These are phyloP conservation scores for Ormosia emarginata DNA, from an alignment of 306 rosid species.

Conservation along the genomic window DNA sequence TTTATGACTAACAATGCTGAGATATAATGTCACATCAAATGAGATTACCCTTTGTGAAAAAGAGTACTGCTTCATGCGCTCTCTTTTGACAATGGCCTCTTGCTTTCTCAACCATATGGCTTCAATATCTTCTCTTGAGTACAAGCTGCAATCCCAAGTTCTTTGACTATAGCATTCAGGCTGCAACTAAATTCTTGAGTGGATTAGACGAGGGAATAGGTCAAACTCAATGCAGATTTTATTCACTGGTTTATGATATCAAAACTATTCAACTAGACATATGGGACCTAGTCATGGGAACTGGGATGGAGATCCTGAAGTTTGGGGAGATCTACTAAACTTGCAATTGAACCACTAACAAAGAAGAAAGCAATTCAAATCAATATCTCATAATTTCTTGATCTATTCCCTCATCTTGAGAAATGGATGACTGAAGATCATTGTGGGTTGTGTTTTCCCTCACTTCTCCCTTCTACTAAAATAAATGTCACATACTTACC, in stretches of 20 bases:
- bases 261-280: not conserved
- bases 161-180: slow-evolving; percentile 42
- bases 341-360: not conserved
- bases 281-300: not conserved
- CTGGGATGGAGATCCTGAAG: not conserved
- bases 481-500: slow-evolving; percentile 24
- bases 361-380: not conserved
- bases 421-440: not conserved
- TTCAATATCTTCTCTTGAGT: slow-evolving; percentile 57
- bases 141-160: slow-evolving; percentile 62
- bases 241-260: not conserved
- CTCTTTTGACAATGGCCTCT: slow-evolving; percentile 68
- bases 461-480: not conserved
- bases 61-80: slow-evolving; percentile 78
- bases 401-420: not conserved
- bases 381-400: not conserved
- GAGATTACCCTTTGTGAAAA: slow-evolving; percentile 67
- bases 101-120: slow-evolving; percentile 53
- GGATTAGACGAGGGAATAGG: not conserved
- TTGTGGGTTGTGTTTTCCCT: not conserved
- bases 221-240: slow-evolving; percentile 9
- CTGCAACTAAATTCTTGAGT: slow-evolving; percentile 38
- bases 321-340: not conserved
- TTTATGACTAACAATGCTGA: not conserved
- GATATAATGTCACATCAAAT: not conserved